A percentile compares a stretch with the other conserved stretches of the same genome.
phyloP scores from a whole-genome alignment of 2,329 filamentous ascomycete genomes.

The Emericellopsis cladophorae region DNA sequence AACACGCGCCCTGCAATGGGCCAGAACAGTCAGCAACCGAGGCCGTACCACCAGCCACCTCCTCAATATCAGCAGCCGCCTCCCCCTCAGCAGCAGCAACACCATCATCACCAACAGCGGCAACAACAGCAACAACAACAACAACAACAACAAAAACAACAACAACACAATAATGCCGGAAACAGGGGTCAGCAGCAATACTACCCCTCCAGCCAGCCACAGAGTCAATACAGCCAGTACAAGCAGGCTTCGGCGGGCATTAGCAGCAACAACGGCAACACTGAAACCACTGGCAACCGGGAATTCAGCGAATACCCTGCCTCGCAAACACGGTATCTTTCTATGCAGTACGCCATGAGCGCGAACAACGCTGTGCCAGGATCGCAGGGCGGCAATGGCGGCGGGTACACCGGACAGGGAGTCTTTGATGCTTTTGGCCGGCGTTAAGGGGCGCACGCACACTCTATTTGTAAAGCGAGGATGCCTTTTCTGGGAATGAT shows the following conservation, averaged over 20 bases:
- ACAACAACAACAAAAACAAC: background rate
- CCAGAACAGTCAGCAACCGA: background rate
- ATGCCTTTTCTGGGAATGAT: no score
- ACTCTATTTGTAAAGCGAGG: no score
- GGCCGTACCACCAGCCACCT: background rate
- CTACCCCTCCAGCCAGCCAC: no score
- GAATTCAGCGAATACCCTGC: no score
- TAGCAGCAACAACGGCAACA: background rate
- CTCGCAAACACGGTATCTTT: background rate
- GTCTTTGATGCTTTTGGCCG: no score
- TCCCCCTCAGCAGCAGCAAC: background rate
- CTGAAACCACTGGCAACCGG: no score
- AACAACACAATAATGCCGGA: background rate
- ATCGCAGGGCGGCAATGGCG: background rate
- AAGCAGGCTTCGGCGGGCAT: background rate
- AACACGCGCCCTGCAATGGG: background rate
- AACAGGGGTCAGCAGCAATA: background rate
- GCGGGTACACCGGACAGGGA: no score
- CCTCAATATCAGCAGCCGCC: background rate
- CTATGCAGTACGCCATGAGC: conserved; percentile 2
- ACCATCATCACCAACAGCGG: background rate
- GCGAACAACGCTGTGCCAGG: background rate
- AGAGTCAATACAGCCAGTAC: background rate
- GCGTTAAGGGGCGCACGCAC: no score
- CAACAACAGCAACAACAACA: background rate